phyloP scores from a whole-genome alignment of 1,139 yeast species.

The Magnusiomyces starmeri region DNA sequence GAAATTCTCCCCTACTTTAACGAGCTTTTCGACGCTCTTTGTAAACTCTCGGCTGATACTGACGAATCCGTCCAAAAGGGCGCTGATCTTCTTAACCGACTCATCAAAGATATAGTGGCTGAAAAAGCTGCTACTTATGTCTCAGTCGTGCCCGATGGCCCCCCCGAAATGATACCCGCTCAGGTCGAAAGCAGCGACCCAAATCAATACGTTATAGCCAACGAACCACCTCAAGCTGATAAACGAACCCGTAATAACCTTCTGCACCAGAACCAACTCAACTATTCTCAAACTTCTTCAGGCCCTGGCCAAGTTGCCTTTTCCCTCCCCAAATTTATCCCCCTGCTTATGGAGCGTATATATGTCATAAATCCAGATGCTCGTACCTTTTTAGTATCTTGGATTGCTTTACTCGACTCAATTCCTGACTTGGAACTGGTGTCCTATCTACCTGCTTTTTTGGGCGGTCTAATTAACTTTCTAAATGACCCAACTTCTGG shows the following conservation, averaged over 20 bases:
- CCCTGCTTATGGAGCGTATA: slow-evolving; percentile 81
- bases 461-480: slow-evolving; percentile 78
- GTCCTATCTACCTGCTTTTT: slow-evolving; percentile 78
- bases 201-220: slow-evolving; percentile 21
- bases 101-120: slow-evolving; percentile 90
- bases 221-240: slow-evolving; percentile 17
- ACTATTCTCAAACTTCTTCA: slow-evolving; percentile 9
- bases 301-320: slow-evolving; percentile 53
- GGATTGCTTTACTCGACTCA: slow-evolving; percentile 86
- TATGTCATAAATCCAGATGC: slow-evolving; percentile 91
- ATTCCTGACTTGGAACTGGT: slow-evolving; percentile 88
- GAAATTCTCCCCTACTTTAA: slow-evolving; percentile 86
- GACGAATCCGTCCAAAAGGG: slow-evolving; percentile 93
- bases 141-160: slow-evolving; percentile 53
- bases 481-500: slow-evolving; percentile 81
- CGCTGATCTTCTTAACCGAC: slow-evolving; percentile 84
- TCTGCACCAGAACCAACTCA: slow-evolving; percentile 41
- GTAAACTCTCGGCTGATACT: slow-evolving; percentile 81
- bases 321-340: slow-evolving; percentile 81
- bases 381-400: slow-evolving; percentile 80
- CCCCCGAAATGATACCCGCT: slow-evolving; percentile 35
- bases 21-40: slow-evolving; percentile 87
- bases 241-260: slow-evolving; percentile 27
- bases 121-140: slow-evolving; percentile 90
- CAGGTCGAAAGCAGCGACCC: slow-evolving; percentile 31